phyloP scores from a whole-genome alignment of 768 basidiomycete species.

The Suillus spraguei region DNA sequence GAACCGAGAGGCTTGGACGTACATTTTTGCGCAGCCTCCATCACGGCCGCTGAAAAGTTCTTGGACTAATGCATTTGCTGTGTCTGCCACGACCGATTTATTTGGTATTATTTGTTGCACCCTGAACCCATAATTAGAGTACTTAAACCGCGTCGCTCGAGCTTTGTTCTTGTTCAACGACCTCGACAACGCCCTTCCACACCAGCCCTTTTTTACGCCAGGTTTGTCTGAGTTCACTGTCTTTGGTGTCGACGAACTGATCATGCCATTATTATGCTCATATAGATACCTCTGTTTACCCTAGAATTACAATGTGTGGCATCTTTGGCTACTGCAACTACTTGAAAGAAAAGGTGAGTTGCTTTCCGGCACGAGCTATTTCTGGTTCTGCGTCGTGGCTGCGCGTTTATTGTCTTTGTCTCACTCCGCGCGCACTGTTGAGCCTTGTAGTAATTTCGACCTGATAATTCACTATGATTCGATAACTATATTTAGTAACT shows the following conservation, averaged over 20 bases:
- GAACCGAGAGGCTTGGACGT: slow-evolving; percentile 5
- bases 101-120: slow-evolving; percentile 36
- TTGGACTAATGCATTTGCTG: neutral
- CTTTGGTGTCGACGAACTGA: neutral
- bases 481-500: slow-evolving; percentile 25
- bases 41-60: no score
- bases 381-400: neutral
- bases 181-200: slow-evolving; percentile 11
- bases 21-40: slow-evolving; percentile 7
- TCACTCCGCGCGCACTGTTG: neutral
- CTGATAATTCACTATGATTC: no score
- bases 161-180: slow-evolving; percentile 17
- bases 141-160: slow-evolving; percentile 29
- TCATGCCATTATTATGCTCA: slow-evolving; percentile 5
- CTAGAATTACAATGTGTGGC: slow-evolving; percentile 71
- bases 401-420: neutral
- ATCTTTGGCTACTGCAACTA: slow-evolving; percentile 97
- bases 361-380: neutral
- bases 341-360: slow-evolving; percentile 88
- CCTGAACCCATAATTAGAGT: slow-evolving; percentile 32
- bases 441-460: neutral
- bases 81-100: neutral
- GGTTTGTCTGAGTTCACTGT: slow-evolving; percentile 13
- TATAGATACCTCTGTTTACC: slow-evolving; percentile 10
- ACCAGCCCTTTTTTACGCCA: neutral